phyloP scores from a whole-genome alignment of 1,284 basidiomycete genomes.

The Cronartium quercuum region DNA sequence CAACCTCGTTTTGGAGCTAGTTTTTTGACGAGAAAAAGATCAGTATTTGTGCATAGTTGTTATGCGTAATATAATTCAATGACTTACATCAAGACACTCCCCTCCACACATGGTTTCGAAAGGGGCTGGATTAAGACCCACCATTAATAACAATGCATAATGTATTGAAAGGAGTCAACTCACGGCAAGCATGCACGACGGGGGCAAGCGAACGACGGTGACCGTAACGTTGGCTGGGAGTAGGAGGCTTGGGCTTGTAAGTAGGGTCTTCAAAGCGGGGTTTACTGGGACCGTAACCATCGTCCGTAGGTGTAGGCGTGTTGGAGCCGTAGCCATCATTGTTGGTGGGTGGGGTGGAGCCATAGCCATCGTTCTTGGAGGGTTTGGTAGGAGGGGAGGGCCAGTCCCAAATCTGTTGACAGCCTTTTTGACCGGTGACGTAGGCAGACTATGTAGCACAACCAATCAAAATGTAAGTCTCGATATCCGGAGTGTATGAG shows the following conservation, averaged over 20 bases:
- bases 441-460: slow-evolving; percentile 5
- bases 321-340: too few relatives aligned
- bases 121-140: slow-evolving; percentile 12
- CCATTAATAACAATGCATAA: slow-evolving; percentile 6
- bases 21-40: background rate
- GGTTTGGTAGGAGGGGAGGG: slow-evolving; percentile 4
- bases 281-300: background rate
- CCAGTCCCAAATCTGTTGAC: slow-evolving; percentile 23
- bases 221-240: too few relatives aligned
- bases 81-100: slow-evolving; percentile 35
- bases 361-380: background rate
- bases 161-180: background rate
- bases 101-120: slow-evolving; percentile 10
- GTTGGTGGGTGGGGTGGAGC: background rate
- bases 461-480: too few relatives aligned
- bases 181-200: too few relatives aligned
- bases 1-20: slow-evolving; percentile 12
- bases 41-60: too few relatives aligned
- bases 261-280: background rate
- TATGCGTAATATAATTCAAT: too few relatives aligned
- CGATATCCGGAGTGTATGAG: too few relatives aligned
- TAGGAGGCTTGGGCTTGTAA: too few relatives aligned
- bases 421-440: background rate
- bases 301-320: too few relatives aligned
- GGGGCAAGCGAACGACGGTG: too few relatives aligned